Percentiles rank a stretch among this genome's conserved stretches.
Evolutionary conservation across 2,329 filamentous ascomycete species (phyloP).

Genomic region (Diplocarpon mali): DNA sequence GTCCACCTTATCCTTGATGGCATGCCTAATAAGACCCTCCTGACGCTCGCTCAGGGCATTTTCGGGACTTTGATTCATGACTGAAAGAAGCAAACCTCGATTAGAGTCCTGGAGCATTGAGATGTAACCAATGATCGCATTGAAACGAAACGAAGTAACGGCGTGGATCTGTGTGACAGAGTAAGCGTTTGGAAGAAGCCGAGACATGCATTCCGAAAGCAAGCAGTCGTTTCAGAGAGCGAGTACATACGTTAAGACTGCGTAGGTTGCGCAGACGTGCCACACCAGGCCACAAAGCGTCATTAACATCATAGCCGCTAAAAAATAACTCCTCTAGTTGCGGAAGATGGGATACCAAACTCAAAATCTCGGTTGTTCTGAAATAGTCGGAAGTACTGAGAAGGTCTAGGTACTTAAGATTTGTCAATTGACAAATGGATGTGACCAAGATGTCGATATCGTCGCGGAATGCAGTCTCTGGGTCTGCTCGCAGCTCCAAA

Average conservation of each 20-base stretch:
- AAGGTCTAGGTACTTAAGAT: conserved; percentile 42
- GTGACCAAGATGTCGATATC: conserved; percentile 38
- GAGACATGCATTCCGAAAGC: no score
- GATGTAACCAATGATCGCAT: conserved; percentile 37
- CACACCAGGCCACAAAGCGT: conserved; percentile 35
- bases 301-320: conserved; percentile 41
- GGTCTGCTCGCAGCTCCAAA: conserved; percentile 36
- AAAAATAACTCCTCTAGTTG: conserved; percentile 46
- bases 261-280: conserved; percentile 38
- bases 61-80: conserved; percentile 26
- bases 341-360: conserved; percentile 31
- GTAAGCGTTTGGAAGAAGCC: no score
- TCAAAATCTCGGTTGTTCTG: conserved; percentile 36
- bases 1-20: conserved; percentile 23
- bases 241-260: conserved; percentile 30
- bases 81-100: conserved; percentile 24
- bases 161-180: conserved; percentile 33
- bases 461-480: conserved; percentile 35
- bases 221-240: no score
- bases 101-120: conserved; percentile 28
- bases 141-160: conserved; percentile 41
- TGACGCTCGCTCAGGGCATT: conserved; percentile 21
- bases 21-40: conserved; percentile 20
- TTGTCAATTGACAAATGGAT: conserved; percentile 38
- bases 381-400: conserved; percentile 41